Evolutionary conservation across 345 rosid genomes (phyloP).

Genomic region (Pistacia integerrima): DNA sequence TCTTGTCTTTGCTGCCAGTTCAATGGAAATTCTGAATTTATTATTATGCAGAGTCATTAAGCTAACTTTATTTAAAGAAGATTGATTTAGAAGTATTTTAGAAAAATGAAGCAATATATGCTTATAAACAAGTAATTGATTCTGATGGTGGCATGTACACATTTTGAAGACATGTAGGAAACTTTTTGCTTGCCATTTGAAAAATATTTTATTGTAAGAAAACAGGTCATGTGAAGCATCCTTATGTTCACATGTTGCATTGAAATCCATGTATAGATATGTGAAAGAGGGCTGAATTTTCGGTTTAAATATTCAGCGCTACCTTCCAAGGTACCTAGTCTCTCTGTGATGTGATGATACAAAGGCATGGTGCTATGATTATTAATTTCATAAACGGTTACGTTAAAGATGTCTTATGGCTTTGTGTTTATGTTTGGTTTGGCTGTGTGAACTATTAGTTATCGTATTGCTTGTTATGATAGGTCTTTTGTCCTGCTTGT

Average conservation of each 20-base stretch:
- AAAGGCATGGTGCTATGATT: background rate
- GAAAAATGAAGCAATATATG: background rate
- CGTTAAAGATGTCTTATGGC: background rate
- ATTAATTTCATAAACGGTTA: background rate
- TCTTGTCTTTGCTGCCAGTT: background rate
- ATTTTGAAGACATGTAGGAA: background rate
- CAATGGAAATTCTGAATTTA: background rate
- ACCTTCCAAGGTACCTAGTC: background rate
- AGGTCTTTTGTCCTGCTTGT: background rate
- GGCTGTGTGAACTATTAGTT: background rate
- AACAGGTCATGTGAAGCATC: background rate
- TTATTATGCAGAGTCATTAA: background rate
- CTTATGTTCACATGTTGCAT: background rate
- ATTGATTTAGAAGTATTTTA: background rate
- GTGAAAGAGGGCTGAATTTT: constrained; percentile 3
- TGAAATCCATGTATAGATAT: background rate
- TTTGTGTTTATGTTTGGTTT: background rate
- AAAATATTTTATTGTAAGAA: background rate
- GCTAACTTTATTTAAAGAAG: background rate
- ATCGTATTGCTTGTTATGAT: background rate
- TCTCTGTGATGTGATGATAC: background rate
- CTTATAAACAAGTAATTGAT: background rate
- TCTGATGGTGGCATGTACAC: constrained; percentile 10
- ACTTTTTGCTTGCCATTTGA: background rate
- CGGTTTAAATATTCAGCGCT: background rate